These are phyloP conservation scores for Bryopsis sp. DNA, from an alignment of 139 green algal species.

Conservation along the genomic window DNA sequence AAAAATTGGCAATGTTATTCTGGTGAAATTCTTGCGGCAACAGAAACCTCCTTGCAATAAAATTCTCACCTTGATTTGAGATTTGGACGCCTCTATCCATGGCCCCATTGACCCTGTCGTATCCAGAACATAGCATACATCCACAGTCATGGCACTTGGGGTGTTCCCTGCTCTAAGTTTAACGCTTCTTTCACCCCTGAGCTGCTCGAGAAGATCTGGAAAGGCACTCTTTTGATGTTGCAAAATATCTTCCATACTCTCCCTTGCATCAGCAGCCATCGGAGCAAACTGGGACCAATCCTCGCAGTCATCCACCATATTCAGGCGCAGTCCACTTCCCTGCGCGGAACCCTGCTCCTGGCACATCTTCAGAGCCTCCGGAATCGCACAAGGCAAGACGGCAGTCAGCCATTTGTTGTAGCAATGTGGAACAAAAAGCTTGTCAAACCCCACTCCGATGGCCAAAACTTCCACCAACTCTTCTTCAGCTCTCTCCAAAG, in stretches of 20 bases:
- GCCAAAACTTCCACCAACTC: conserved; percentile 29
- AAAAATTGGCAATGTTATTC: no score
- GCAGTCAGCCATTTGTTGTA: conserved; percentile 31
- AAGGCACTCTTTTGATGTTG: not conserved
- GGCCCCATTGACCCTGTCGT: conserved; percentile 28
- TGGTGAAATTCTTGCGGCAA: no score
- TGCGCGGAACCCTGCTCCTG: no score
- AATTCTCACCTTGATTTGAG: conserved; percentile 22
- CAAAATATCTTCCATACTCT: conserved; percentile 6
- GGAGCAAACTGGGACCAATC: not conserved
- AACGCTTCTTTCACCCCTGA: not conserved
- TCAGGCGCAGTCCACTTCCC: no score
- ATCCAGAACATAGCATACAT: conserved; percentile 32
- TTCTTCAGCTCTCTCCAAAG: conserved; percentile 23
- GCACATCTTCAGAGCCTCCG: conserved; percentile 21
- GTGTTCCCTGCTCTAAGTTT: conserved; percentile 10
- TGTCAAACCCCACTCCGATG: conserved; percentile 30
- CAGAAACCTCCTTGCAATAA: not conserved
- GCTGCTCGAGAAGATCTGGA: not conserved
- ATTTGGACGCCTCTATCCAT: conserved; percentile 32
- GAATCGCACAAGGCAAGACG: conserved; percentile 24
- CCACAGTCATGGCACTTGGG: conserved; percentile 26
- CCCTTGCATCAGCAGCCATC: not conserved
- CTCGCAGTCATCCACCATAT: not conserved
- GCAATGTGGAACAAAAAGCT: conserved; percentile 22